Evolutionary conservation across 495 filamentous ascomycete species (phyloP), one percentile per base, ranked within the genome.

Genomic region (Penicillium paradoxum): DNA sequence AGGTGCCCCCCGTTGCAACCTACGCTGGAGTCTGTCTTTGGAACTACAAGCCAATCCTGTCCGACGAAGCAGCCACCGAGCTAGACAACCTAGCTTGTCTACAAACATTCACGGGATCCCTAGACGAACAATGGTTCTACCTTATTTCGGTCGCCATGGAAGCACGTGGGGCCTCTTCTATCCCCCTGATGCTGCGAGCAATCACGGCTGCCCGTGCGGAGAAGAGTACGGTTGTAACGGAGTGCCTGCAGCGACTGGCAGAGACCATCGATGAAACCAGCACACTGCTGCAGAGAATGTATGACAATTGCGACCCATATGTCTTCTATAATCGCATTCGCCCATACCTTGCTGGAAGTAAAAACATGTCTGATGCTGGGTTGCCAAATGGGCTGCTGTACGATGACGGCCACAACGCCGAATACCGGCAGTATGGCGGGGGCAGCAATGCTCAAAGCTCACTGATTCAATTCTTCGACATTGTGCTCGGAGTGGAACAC

Each of bases 91-190:
- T 99, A 37, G 82, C 86, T 21, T 91, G 88, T 10, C 75, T 96
- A 53, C 80, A 83, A 50, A 96, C 93, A 15, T 91, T 97, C 67
- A 97, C 95, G n/a, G 93, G 95, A 30, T 90, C 89, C 4, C 72
- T 95, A 14, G 93, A 99, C 66, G 93, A 99, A 66, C 93, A 95
- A 57, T 97, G 93, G 93, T 99, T 99, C 65, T 97, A 96, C 64
- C 76, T 97, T 8, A 80, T 97, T 38, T 96, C 91, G 0, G 87
- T 97, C 13, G 93, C 92, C 55, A 96, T 98, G 57, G 93, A 98
- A 72, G 91, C 93, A 40, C 83, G 90, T 27, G 92, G 90, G 22
- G 93, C 82, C 0, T 89, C 91, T n/a, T 86, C 89, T 38, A 83
- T 97, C 32, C 85, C 90, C 0, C 70, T 95, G 22, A 95, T 96